phyloP scores from a whole-genome alignment of 441 rosid genomes.

The Mallotus repandus region DNA sequence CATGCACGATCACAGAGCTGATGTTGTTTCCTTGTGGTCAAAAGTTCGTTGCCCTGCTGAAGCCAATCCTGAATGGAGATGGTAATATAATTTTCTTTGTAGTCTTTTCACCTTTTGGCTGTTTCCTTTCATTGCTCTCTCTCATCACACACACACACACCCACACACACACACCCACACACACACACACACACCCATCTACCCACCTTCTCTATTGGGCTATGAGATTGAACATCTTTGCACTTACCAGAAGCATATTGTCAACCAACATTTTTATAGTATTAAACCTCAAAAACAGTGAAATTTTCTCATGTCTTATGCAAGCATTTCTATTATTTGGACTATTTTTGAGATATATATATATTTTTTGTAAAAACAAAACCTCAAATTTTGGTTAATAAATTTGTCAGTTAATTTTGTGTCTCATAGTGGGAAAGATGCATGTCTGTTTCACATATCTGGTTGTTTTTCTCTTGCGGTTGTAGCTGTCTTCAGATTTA shows the following conservation, averaged over 20 bases:
- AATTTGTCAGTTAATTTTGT: neutral
- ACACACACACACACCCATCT: neutral
- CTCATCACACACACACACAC: too few relatives aligned
- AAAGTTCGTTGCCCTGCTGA: slow-evolving; percentile 64
- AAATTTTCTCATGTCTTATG: neutral
- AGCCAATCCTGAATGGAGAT: slow-evolving; percentile 78
- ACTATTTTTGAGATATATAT: too few relatives aligned
- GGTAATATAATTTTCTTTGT: slow-evolving; percentile 45
- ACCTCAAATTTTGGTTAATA: neutral
- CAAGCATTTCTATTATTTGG: neutral
- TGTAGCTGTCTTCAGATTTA: neutral
- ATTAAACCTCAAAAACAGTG: too few relatives aligned
- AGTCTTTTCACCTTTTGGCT: too few relatives aligned
- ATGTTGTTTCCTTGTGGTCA: slow-evolving; percentile 36
- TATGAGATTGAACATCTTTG: neutral
- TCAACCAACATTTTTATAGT: too few relatives aligned
- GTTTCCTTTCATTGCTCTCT: too few relatives aligned
- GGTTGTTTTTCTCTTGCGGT: neutral
- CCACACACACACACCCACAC: neutral
- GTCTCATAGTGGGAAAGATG: neutral
- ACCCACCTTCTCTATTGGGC: neutral
- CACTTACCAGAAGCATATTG: neutral
- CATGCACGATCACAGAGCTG: slow-evolving; percentile 16
- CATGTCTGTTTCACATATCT: neutral
- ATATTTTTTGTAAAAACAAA: neutral